Evolutionary conservation across 2,329 filamentous ascomycete species (phyloP).

Genomic region (Fusarium udum): DNA sequence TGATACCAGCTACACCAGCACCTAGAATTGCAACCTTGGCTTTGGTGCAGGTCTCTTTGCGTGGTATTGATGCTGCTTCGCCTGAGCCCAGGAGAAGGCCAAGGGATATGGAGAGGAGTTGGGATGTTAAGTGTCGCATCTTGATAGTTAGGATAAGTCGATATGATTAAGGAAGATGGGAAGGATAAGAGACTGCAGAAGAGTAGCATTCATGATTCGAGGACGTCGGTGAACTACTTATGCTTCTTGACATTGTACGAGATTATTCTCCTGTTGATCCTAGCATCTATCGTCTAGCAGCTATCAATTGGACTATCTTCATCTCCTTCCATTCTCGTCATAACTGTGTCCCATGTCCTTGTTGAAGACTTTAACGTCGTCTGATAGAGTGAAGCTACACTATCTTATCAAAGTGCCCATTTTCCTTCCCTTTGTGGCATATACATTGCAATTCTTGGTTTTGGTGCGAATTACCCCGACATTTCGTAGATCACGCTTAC

Average conservation of each 20-base stretch:
- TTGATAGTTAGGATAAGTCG: not conserved
- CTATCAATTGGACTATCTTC: not conserved
- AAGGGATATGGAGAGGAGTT: slow-evolving; percentile 6
- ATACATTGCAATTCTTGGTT: slow-evolving; percentile 6
- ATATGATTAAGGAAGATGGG: not conserved
- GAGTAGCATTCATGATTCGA: not conserved
- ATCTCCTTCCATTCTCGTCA: not conserved
- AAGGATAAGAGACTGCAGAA: not conserved
- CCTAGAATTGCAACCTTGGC: slow-evolving; percentile 53
- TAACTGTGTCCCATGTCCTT: not conserved
- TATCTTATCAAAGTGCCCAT: not conserved
- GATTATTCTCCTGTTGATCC: not conserved
- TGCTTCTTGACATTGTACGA: not conserved
- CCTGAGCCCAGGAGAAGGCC: slow-evolving; percentile 6
- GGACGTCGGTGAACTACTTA: not conserved
- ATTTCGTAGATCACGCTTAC: not conserved
- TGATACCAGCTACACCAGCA: slow-evolving; percentile 70
- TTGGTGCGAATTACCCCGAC: not conserved
- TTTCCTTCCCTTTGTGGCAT: slow-evolving; percentile 9
- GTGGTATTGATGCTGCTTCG: slow-evolving; percentile 22
- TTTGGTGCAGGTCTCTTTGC: slow-evolving; percentile 40
- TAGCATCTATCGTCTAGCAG: not conserved
- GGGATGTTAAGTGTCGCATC: slow-evolving; percentile 3
- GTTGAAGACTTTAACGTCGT: not conserved
- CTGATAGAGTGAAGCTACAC: not conserved